phyloP scores from a whole-genome alignment of 179 eudicot genomes.

The Corrigiola litoralis region DNA sequence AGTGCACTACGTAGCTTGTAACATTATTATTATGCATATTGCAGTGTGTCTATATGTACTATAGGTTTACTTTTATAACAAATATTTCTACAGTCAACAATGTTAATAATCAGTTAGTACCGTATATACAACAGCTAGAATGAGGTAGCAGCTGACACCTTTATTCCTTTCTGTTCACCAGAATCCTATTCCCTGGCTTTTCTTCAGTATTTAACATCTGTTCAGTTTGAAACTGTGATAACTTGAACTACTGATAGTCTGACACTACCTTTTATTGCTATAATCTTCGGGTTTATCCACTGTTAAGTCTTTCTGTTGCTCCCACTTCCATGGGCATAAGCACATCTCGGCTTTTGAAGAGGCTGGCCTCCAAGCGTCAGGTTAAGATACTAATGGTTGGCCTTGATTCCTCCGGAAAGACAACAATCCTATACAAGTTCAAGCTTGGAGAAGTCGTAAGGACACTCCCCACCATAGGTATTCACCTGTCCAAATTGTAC shows the following conservation, averaged over 20 bases:
- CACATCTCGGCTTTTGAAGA: conserved; percentile 34
- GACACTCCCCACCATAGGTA: conserved; percentile 45
- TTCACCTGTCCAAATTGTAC: not conserved
- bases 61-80: too few relatives aligned
- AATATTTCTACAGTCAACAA: not conserved
- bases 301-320: conserved; percentile 8
- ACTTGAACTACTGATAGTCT: conserved; percentile 5
- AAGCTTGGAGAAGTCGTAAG: conserved; percentile 43
- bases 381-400: conserved; percentile 48
- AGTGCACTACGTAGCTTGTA: too few relatives aligned
- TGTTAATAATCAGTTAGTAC: too few relatives aligned
- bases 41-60: too few relatives aligned
- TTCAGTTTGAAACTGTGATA: conserved; percentile 3
- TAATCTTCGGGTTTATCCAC: not conserved
- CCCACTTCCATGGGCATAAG: conserved; percentile 30
- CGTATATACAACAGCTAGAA: conserved; percentile 8
- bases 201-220: conserved; percentile 16
- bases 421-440: conserved; percentile 48
- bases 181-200: conserved; percentile 34
- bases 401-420: conserved; percentile 53
- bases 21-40: too few relatives aligned
- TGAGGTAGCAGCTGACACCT: conserved; percentile 10
- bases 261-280: conserved; percentile 6
- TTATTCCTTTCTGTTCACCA: conserved; percentile 24
- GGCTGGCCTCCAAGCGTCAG: conserved; percentile 31